These are phyloP conservation scores for Quercus cerris DNA, from an alignment of 306 rosid genomes.

Conservation along the genomic window DNA sequence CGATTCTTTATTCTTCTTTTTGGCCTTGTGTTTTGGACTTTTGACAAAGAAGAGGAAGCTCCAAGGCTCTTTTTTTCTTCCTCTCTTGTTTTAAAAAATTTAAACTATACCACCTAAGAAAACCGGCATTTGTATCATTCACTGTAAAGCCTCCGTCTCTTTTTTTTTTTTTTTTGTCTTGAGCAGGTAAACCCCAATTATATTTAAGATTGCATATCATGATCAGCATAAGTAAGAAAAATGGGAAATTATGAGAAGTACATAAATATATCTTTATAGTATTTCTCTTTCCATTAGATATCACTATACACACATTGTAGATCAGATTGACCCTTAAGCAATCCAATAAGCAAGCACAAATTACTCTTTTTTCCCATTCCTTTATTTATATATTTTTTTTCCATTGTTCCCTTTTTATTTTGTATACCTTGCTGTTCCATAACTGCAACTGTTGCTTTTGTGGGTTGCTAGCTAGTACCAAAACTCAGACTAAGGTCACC, in stretches of 20 bases:
- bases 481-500: neutral
- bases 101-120: constrained; percentile 4
- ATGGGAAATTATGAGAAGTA: constrained; percentile 3
- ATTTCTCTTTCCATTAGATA: neutral
- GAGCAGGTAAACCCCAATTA: constrained; percentile 20
- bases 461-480: neutral
- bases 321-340: neutral
- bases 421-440: neutral
- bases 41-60: neutral
- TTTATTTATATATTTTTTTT: neutral
- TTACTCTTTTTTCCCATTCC: no score
- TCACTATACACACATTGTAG: neutral
- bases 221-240: constrained; percentile 12
- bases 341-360: neutral
- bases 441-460: neutral
- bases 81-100: neutral
- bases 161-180: constrained; percentile 31
- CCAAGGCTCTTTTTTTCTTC: neutral
- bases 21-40: neutral
- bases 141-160: constrained; percentile 14
- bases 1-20: constrained; percentile 15
- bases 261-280: neutral
- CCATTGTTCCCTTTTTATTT: neutral
- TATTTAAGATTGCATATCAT: neutral
- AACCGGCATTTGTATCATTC: constrained; percentile 17